Base-by-base conservation (phyloP, 371 early-diverging fungal species). In the Mucor plumbeus region DNA sequence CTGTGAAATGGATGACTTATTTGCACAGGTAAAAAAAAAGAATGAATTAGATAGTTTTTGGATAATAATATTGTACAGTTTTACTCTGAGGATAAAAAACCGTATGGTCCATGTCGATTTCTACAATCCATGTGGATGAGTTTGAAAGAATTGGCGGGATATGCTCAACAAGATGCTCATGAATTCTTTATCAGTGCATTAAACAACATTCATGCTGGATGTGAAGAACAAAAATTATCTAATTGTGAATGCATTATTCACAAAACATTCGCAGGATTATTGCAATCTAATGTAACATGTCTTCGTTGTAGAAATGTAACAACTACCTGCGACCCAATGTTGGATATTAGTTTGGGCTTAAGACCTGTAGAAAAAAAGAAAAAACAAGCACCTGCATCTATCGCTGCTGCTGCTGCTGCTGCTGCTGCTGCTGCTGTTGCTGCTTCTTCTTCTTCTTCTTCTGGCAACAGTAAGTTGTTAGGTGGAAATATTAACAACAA, bases 81-180 rank as follows among this genome's bases (percentile, higher is more conserved):
- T 50, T 91, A 91, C 68, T 85, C 89, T 6, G 91, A 90, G 0
- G 80, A 84, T 40, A 88, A 83, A 47, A 73, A 82, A 40, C 95
- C 98, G 5, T 93, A 89, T 74, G 94, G 90, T 0, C 97, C 98
- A 1, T 84, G 90, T 64, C 78, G 85, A 35, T 94, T 98, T 59
- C 78, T 98, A 26, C 91, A 90, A 56, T 75, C 93, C 21, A 90
- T 96, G 86, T 98, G 99, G 99, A 88, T 89, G 80, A 87, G 91
- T 19, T 86, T 90, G 38, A 83, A 87, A 39, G 92, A 96, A 47
- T 79, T 98, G 40, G 96, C 98, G 36, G 94, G 97, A 4, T 95
- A 96, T 70, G 89, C 91, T 5, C 97, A 98, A 76, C 98, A 98
- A 71, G 99, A 98, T 73, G 95, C 97, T 0, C 99, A 98, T 75